These are phyloP conservation scores for Apiospora arundinis DNA, from an alignment of 2,329 filamentous ascomycete species.

Conservation along the genomic window DNA sequence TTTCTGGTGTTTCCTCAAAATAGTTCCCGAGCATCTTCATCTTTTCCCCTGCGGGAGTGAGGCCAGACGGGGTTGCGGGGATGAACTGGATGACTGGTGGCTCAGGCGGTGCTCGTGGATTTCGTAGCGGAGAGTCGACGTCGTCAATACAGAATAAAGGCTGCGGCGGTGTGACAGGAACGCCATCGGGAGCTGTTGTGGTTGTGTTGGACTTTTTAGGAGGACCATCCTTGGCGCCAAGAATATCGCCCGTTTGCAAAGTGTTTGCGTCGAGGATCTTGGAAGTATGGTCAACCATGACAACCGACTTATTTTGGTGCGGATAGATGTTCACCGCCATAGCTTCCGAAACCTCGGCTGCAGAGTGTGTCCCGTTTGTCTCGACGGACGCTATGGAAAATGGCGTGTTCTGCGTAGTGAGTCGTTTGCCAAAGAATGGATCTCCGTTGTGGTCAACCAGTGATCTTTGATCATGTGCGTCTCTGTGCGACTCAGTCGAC, in stretches of 20 bases:
- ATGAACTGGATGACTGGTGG: slow-evolving; percentile 64
- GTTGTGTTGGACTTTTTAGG: slow-evolving; percentile 44
- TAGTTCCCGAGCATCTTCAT: slow-evolving; percentile 60
- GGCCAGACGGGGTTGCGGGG: slow-evolving; percentile 66
- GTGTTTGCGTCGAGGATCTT: slow-evolving; percentile 55
- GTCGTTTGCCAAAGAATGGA: slow-evolving; percentile 57
- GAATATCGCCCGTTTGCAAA: slow-evolving; percentile 27
- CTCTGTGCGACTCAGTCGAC: slow-evolving; percentile 45
- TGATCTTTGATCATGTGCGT: slow-evolving; percentile 40
- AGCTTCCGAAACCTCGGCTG: slow-evolving; percentile 67
- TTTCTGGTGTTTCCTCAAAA: slow-evolving; percentile 47
- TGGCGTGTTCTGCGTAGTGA: slow-evolving; percentile 64
- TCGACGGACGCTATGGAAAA: slow-evolving; percentile 68
- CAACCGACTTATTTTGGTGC: slow-evolving; percentile 68
- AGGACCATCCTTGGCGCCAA: slow-evolving; percentile 24
- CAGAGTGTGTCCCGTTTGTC: slow-evolving; percentile 63
- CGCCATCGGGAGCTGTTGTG: slow-evolving; percentile 47
- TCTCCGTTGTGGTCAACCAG: slow-evolving; percentile 59
- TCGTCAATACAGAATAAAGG: slow-evolving; percentile 56
- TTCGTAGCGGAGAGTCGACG: slow-evolving; percentile 67
- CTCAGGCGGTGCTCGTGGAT: slow-evolving; percentile 64
- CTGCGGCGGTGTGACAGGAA: slow-evolving; percentile 60
- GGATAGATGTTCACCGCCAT: slow-evolving; percentile 66
- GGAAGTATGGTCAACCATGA: slow-evolving; percentile 63
- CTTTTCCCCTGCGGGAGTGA: slow-evolving; percentile 61